phyloP scores from a whole-genome alignment of 1,139 yeast genomes.

The Taiozyma sp. region DNA sequence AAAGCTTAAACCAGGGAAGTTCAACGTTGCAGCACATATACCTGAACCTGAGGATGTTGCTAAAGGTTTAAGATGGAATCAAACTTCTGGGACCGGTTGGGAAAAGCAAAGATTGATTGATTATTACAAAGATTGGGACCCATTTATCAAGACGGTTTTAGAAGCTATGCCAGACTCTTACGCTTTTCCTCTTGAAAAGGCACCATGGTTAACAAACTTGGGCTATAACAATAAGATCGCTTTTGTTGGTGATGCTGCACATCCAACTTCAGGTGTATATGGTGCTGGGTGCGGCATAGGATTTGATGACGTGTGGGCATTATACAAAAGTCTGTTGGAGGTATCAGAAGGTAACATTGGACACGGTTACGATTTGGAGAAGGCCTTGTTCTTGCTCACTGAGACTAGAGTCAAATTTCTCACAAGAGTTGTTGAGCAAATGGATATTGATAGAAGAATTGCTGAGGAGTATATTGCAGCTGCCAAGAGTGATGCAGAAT shows the following conservation, averaged over 20 bases:
- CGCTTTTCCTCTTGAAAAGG: slow-evolving; percentile 14
- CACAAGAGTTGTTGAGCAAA: slow-evolving; percentile 9
- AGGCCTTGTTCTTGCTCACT: slow-evolving; percentile 8
- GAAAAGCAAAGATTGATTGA: slow-evolving; percentile 10
- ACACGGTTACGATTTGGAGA: slow-evolving; percentile 4
- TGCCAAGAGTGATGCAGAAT: slow-evolving; percentile 9
- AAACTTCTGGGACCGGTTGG: slow-evolving; percentile 9
- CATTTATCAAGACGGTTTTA: slow-evolving; percentile 8
- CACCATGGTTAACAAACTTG: slow-evolving; percentile 12
- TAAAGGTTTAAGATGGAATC: slow-evolving; percentile 8
- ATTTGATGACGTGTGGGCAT: slow-evolving; percentile 14
- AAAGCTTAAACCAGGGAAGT: slow-evolving; percentile 5
- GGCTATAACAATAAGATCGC: slow-evolving; percentile 6
- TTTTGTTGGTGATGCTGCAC: slow-evolving; percentile 15
- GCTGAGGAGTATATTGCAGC: slow-evolving; percentile 1
- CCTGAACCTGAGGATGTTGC: slow-evolving; percentile 9
- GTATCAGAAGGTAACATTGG: background rate
- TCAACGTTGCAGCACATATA: slow-evolving; percentile 13
- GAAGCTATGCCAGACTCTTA: slow-evolving; percentile 11
- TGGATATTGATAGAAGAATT: slow-evolving; percentile 6
- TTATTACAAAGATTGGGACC: slow-evolving; percentile 14
- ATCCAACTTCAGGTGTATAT: slow-evolving; percentile 14
- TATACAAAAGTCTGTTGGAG: slow-evolving; percentile 6
- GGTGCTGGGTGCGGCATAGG: slow-evolving; percentile 16
- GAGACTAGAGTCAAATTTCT: slow-evolving; percentile 8